Base-by-base conservation (phyloP, 2,329 filamentous ascomycete species). In the Alternaria viburni region DNA sequence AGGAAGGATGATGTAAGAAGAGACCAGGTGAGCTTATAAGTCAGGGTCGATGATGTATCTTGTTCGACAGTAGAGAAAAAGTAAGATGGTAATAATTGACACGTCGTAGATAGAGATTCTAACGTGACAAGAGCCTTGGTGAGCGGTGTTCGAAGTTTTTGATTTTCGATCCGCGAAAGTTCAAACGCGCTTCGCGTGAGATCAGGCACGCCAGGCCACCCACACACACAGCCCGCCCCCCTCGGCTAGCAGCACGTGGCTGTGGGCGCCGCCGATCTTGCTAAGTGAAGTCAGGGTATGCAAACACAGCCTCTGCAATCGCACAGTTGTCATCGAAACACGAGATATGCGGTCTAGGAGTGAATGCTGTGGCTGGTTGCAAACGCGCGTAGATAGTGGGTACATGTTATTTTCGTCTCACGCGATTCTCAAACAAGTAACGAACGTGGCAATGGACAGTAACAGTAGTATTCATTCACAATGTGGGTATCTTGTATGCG, bases 401-500 rank as follows among this genome's bases (percentile, higher is more conserved):
- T 13, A 36, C 11, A 51, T 21, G 13, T 1, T 52, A 52, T 52
- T 52, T 36, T 4, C 7, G 30, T 36, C 19, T 9, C 9, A 13
- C 30, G 49, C 13, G 13, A 17, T n/a, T 6, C 30, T 41, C 30
- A 41, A 41, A 23, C 13, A 5, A 19, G 30, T 41, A n/a, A 23
- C 6, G 13, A 19, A 25, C 11, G 26, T 25, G 30, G 19, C 13
- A 44, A 19, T n/a, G 11, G 3, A 25, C n/a, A 28, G n/a, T 28
- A 54, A 54, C 7, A 26, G 21, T 57, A 23, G 19, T 41, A 47
- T 57, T 49, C 11, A 57, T 54, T 54, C 36, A 36, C 50, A 44
- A 60, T 44, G 15, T 65, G 65, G 65, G 65, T 68, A 68, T 68
- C 65, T 57, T 59, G 47, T 65, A 55, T 63, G 57, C 54, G 54